Evolutionary conservation across 2,329 filamentous ascomycete species (phyloP).

Genomic region (Parasarocladium wereldwijsianum): DNA sequence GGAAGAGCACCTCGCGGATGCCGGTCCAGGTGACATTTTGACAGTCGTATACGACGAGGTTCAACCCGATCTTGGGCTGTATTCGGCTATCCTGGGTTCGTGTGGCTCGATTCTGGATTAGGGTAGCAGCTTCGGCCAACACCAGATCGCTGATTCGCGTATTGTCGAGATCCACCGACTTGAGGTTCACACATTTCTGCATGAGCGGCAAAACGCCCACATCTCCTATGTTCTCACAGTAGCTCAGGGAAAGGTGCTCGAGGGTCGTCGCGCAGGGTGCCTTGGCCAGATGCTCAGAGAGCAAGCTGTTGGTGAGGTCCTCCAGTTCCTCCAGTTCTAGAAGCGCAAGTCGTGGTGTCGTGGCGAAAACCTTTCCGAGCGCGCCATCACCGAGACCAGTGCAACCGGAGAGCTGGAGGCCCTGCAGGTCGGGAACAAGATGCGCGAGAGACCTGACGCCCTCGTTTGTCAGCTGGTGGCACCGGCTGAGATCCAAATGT

Average conservation of each 20-base stretch:
- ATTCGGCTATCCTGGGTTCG: constrained; percentile 23
- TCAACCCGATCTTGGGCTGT: constrained; percentile 47
- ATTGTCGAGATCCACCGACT: constrained; percentile 78
- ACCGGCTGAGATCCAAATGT: constrained; percentile 75
- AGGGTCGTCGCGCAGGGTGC: constrained; percentile 59
- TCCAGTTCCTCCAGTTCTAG: constrained; percentile 81
- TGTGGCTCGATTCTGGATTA: constrained; percentile 50
- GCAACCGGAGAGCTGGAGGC: constrained; percentile 70
- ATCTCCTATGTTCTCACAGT: constrained; percentile 78
- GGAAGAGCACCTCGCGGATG: constrained; percentile 69
- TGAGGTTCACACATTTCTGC: constrained; percentile 55
- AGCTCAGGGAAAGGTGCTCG: constrained; percentile 74
- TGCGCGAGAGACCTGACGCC: constrained; percentile 59
- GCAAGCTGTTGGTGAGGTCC: constrained; percentile 57
- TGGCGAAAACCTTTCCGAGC: constrained; percentile 57
- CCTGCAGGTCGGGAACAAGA: constrained; percentile 66
- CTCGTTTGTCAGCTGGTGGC: constrained; percentile 54
- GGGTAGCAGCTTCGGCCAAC: constrained; percentile 70
- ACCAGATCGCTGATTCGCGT: constrained; percentile 79
- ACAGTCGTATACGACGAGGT: constrained; percentile 80
- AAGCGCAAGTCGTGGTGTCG: constrained; percentile 64
- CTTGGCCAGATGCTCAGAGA: constrained; percentile 59
- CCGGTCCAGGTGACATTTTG: constrained; percentile 87
- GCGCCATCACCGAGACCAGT: constrained; percentile 58
- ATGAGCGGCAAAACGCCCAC: constrained; percentile 70